These are phyloP conservation scores for Mycosphaerella arachidis DNA, from an alignment of 2,329 filamentous ascomycete genomes.

Conservation along the genomic window DNA sequence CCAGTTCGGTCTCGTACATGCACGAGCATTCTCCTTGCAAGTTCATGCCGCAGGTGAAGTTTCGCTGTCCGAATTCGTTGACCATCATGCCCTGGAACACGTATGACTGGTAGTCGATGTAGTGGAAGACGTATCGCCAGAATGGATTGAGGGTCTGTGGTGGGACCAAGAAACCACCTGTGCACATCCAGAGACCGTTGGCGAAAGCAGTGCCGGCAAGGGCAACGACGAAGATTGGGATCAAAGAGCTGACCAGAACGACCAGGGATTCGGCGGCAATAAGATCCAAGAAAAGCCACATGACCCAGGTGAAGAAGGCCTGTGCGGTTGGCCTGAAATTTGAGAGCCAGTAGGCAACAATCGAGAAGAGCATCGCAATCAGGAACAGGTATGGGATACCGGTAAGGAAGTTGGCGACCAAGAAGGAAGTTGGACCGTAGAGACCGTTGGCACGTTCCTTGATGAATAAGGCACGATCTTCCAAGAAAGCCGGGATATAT, in stretches of 20 bases:
- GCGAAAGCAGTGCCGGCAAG: constrained; percentile 76
- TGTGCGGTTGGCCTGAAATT: constrained; percentile 63
- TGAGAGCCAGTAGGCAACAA: constrained; percentile 72
- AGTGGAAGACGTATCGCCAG: constrained; percentile 80
- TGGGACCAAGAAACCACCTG: constrained; percentile 73
- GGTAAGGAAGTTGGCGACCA: constrained; percentile 73
- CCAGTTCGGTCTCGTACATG: constrained; percentile 64
- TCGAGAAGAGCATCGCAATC: constrained; percentile 68
- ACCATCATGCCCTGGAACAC: constrained; percentile 91
- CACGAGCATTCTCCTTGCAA: constrained; percentile 55
- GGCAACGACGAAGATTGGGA: constrained; percentile 72
- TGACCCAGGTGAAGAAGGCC: constrained; percentile 71
- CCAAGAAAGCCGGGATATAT: constrained; percentile 76
- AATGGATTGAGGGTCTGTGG: constrained; percentile 70
- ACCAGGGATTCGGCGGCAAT: constrained; percentile 79
- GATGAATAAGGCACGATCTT: constrained; percentile 65
- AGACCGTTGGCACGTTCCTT: constrained; percentile 78
- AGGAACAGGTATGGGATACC: constrained; percentile 75
- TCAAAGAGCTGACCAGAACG: constrained; percentile 65
- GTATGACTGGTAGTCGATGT: constrained; percentile 78
- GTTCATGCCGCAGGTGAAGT: constrained; percentile 54
- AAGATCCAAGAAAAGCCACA: constrained; percentile 82
- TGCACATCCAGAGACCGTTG: constrained; percentile 83
- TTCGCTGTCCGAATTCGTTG: constrained; percentile 66
- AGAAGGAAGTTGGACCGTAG: constrained; percentile 66